Evolutionary conservation across 2,329 filamentous ascomycete species (phyloP).

Genomic region (Cryphonectria japonica): DNA sequence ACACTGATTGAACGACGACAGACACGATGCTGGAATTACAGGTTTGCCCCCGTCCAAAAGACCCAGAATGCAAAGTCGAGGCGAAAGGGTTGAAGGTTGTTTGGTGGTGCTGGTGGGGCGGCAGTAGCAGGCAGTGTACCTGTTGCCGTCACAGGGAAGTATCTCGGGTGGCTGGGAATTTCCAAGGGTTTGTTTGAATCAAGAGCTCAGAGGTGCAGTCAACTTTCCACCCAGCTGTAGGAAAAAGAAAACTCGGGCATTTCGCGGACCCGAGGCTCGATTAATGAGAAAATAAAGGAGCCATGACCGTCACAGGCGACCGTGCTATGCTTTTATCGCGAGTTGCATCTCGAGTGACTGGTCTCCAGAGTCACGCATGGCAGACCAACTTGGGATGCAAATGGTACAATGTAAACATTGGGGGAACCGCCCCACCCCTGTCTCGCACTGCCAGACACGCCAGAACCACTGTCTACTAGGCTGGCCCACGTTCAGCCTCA

Average conservation of each 20-base stretch:
- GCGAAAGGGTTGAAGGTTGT: slow-evolving; percentile 3
- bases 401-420: slow-evolving; percentile 14
- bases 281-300: not conserved
- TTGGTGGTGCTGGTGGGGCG: slow-evolving; percentile 8
- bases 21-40: not conserved
- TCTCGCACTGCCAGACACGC: not conserved
- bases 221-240: not conserved
- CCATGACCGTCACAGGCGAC: not conserved
- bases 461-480: not conserved
- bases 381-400: not conserved
- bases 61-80: not conserved
- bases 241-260: not conserved
- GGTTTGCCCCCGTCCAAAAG: not conserved
- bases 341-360: not conserved
- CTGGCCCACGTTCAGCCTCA: slow-evolving; percentile 13
- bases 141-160: slow-evolving; percentile 4
- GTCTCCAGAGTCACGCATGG: not conserved
- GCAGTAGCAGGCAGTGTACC: not conserved
- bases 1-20: not conserved
- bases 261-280: not conserved
- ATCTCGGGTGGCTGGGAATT: slow-evolving; percentile 16
- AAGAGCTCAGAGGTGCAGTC: not conserved
- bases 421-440: slow-evolving; percentile 8
- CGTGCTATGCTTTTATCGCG: not conserved
- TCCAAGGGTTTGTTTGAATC: slow-evolving; percentile 3